Base-by-base conservation (phyloP, 2,329 filamentous ascomycete genomes). In the Penicillium sp. region DNA sequence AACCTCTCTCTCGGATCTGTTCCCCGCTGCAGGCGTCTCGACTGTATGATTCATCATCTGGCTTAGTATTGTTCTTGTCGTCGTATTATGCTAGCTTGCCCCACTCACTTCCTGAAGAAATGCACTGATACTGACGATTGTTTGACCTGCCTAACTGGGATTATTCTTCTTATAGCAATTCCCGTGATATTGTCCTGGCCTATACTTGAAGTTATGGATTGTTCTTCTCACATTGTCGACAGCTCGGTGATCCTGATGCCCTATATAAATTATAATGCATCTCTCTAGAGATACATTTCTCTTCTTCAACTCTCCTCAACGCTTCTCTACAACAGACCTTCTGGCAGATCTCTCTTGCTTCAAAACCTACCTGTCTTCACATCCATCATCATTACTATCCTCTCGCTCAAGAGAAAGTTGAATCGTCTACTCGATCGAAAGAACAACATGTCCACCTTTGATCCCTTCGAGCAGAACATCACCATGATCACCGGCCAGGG, bases 381-480 rank as follows among this genome's bases (percentile, higher is more conserved):
- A 33, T 33, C 12, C 21, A n/a, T 26, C 23, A 30, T 18, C 23
- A 28, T 12, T 16, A 33, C 12, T 9, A 20, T 21, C 40, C 9
- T 47, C 21, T 28, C 45, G 40, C 40, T 43, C 5, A 3, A 45
- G 20, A 24, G 21, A 12, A 47, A 30, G 12, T 1, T 4, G 2
- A 20, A n/a, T n/a, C n/a, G n/a, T n/a, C n/a, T n/a, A n/a, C n/a
- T n/a, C 14, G 9, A 11, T 14, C 14, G 7, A 18, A 40, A 47
- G 28, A 42, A 20, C 43, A 48, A 38, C 48, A 58, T 58, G 47
- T 61, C 59, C n/a, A 45, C 58, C 48, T 81, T 81, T 68, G 74
- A 85, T 62, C 77, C 79, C 1, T 81, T 75, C 66, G 70, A 63
- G 40, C 83, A 87, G 65, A 68, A 66, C 42, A 65, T 87, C 65